Percentiles rank a stretch among this genome's conserved stretches.
Conservation (phyloP, 2,329 filamentous ascomycete species). For the Alternaria sp. region DNA sequence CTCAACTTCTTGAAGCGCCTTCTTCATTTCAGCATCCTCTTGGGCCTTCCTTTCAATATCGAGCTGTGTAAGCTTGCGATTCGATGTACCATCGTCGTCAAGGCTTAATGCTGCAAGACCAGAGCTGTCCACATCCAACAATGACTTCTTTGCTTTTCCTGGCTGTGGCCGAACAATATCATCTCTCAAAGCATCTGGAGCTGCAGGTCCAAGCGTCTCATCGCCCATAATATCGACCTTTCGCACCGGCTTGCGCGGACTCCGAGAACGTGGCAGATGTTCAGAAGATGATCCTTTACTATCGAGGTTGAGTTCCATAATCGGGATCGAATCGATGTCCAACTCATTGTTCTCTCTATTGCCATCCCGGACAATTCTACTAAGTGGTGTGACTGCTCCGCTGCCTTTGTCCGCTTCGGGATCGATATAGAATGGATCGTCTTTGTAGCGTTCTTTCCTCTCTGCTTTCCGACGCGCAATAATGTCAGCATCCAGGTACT, state of each 20-base stretch:
- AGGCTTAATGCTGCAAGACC: slow-evolving; percentile 77
- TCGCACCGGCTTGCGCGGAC: slow-evolving; percentile 43
- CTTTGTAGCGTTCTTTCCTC: slow-evolving; percentile 80
- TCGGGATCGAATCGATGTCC: slow-evolving; percentile 93
- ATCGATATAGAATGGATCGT: slow-evolving; percentile 95
- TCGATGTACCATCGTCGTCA: slow-evolving; percentile 50
- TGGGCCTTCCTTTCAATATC: slow-evolving; percentile 73
- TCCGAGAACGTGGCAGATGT: slow-evolving; percentile 32
- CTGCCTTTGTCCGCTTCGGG: slow-evolving; percentile 58
- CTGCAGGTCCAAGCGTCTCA: slow-evolving; percentile 55
- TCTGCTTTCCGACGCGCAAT: slow-evolving; percentile 78
- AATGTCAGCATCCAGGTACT: slow-evolving; percentile 76
- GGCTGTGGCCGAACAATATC: slow-evolving; percentile 40
- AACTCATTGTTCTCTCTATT: slow-evolving; percentile 76
- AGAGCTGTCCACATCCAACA: slow-evolving; percentile 88
- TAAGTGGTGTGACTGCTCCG: slow-evolving; percentile 76
- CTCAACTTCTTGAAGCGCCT: slow-evolving; percentile 89
- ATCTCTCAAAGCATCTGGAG: slow-evolving; percentile 39
- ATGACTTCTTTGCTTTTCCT: slow-evolving; percentile 63
- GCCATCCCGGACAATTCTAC: slow-evolving; percentile 71
- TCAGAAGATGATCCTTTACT: slow-evolving; percentile 29
- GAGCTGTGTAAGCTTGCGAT: slow-evolving; percentile 48
- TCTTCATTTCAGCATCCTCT: slow-evolving; percentile 88
- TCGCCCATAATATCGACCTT: slow-evolving; percentile 58
- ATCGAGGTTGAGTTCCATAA: slow-evolving; percentile 88